A percentile compares a stretch with the other conserved stretches of the same genome.
These are phyloP conservation scores for Solanum chaucha DNA, from an alignment of 257 asterid species.

Conservation along the genomic window DNA sequence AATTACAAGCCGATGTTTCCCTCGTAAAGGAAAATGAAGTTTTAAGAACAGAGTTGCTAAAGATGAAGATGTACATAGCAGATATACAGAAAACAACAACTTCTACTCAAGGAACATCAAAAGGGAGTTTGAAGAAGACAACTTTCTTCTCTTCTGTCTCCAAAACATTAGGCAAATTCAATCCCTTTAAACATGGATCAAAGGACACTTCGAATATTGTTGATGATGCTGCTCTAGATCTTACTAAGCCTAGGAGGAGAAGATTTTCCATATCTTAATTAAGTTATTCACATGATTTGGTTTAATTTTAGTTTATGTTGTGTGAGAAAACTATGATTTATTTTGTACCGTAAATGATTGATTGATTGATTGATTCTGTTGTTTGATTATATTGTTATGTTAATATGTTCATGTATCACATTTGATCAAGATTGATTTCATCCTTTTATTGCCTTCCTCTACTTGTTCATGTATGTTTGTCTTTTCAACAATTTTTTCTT, in stretches of 20 bases:
- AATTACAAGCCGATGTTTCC: constrained; percentile 51
- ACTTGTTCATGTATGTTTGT: background rate
- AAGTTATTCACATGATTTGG: background rate
- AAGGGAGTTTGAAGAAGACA: constrained; percentile 22
- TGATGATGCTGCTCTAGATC: constrained; percentile 41
- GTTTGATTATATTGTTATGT: background rate
- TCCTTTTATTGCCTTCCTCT: background rate
- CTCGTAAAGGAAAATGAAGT: constrained; percentile 80
- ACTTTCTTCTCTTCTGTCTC: constrained; percentile 81
- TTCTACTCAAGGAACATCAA: constrained; percentile 24
- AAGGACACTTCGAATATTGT: constrained; percentile 65
- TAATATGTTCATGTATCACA: background rate
- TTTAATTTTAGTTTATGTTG: background rate
- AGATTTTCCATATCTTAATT: constrained; percentile 69
- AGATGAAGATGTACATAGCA: constrained; percentile 76
- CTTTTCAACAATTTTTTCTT: background rate
- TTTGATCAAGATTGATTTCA: background rate
- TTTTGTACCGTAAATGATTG: constrained; percentile 24
- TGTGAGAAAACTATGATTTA: constrained; percentile 2
- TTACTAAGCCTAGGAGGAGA: constrained; percentile 82
- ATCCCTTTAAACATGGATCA: constrained; percentile 79
- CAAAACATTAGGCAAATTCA: constrained; percentile 66
- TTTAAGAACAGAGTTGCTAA: constrained; percentile 59
- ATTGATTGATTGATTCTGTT: constrained; percentile 1
- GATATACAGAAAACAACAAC: constrained; percentile 41